phyloP scores from a whole-genome alignment of 495 filamentous ascomycete genomes.

The Clohesyomyces aquaticus region DNA sequence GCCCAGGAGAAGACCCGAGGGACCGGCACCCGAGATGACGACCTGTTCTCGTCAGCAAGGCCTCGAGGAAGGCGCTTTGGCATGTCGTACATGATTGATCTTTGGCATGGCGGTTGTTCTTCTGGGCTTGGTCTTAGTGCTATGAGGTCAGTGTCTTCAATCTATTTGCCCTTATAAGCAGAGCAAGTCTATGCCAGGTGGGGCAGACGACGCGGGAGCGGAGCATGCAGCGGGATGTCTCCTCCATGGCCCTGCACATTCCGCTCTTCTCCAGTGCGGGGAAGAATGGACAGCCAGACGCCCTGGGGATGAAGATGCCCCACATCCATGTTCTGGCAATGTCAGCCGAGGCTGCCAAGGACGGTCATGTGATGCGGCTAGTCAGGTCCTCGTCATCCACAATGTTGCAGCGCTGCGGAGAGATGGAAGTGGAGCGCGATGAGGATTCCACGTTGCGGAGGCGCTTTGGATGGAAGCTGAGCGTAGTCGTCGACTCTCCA shows the following conservation, averaged over 20 bases:
- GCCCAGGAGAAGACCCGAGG: constrained; percentile 53
- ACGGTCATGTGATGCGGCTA: neutral
- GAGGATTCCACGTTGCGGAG: too few species aligned
- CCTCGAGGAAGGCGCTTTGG: neutral
- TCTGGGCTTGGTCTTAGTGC: too few species aligned
- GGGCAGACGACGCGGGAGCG: constrained; percentile 4
- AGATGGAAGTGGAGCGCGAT: neutral
- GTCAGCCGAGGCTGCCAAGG: constrained; percentile 11
- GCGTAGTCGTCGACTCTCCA: too few species aligned
- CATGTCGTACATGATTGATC: constrained; percentile 30
- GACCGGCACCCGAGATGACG: constrained; percentile 36
- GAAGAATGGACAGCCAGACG: neutral
- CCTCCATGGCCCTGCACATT: constrained; percentile 17
- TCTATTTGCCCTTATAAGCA: constrained; percentile 19
- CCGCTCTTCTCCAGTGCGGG: constrained; percentile 17
- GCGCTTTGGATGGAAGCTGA: too few species aligned
- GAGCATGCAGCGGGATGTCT: neutral
- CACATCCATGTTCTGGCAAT: constrained; percentile 9
- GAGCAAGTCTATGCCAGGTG: constrained; percentile 8
- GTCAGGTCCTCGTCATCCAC: neutral
- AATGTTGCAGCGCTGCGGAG: neutral
- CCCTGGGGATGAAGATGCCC: constrained; percentile 9
- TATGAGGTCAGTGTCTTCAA: constrained; percentile 15
- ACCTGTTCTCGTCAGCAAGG: constrained; percentile 19
- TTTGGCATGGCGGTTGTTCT: constrained; percentile 29